Conservation (phyloP, 2,329 filamentous ascomycete species). For the Trichoderma cornu-damae region DNA sequence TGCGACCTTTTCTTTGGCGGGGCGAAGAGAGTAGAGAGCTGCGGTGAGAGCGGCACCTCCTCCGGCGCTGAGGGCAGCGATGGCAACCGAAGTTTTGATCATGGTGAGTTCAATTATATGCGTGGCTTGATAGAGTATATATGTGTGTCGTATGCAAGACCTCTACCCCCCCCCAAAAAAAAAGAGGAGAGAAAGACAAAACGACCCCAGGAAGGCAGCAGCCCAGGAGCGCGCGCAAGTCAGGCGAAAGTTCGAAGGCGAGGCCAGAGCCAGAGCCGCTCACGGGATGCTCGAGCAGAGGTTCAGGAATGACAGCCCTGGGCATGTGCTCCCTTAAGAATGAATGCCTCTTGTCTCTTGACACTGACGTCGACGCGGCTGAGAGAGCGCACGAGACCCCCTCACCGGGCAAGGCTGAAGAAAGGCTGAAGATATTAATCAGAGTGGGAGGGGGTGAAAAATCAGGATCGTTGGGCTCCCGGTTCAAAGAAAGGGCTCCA, state of each 20-base stretch:
- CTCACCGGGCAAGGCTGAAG: conserved; percentile 17
- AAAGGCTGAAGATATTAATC: not conserved
- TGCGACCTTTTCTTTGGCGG: conserved; percentile 41
- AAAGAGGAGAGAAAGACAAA: not conserved
- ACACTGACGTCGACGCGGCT: conserved; percentile 14
- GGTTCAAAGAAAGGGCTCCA: not conserved
- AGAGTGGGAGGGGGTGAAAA: not conserved
- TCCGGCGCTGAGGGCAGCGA: conserved; percentile 70
- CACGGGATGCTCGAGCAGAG: conserved; percentile 4
- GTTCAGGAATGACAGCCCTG: not conserved
- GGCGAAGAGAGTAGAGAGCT: conserved; percentile 57
- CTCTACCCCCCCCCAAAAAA: too few species aligned
- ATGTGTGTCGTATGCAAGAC: too few species aligned
- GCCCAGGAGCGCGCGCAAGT: not conserved
- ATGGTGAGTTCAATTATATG: conserved; percentile 39
- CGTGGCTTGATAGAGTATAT: not conserved
- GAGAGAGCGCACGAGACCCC: conserved; percentile 10
- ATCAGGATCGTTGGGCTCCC: conserved; percentile 1
- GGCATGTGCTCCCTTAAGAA: not conserved
- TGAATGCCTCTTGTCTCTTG: too few species aligned
- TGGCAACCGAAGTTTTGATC: conserved; percentile 72
- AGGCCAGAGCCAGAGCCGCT: conserved; percentile 4
- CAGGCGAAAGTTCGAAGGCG: conserved; percentile 1
- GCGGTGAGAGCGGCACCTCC: conserved; percentile 71
- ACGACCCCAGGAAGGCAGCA: not conserved